These are phyloP conservation scores for Chrysophaeum taylorii DNA, from an alignment of 352 stramenopile genomes.

Conservation along the genomic window DNA sequence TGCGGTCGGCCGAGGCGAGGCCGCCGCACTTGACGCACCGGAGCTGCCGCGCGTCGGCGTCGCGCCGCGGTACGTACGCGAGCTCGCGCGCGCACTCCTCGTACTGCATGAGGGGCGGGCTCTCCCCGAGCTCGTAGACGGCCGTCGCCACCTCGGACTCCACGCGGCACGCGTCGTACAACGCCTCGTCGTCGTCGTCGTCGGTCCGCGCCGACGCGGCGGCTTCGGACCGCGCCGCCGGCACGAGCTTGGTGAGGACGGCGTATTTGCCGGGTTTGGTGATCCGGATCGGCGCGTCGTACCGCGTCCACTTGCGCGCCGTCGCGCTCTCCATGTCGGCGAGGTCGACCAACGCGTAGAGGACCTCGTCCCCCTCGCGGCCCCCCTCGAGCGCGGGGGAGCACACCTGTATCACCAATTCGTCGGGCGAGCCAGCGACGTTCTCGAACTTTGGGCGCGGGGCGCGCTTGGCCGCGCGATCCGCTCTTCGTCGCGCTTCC, in stretches of 20 bases:
- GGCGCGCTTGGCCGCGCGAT: background rate
- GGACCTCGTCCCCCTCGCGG: too few relatives aligned
- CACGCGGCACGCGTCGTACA: background rate
- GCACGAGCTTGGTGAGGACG: background rate
- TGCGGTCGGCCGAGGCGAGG: too few relatives aligned
- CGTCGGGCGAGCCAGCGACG: background rate
- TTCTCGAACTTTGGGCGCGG: background rate
- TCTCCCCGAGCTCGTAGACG: background rate
- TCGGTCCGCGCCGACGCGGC: background rate
- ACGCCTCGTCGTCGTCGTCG: background rate
- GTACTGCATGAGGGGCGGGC: background rate
- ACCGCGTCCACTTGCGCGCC: background rate
- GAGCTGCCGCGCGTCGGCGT: background rate
- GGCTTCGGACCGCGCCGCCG: background rate
- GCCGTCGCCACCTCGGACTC: background rate
- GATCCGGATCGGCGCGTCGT: background rate
- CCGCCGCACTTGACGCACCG: constrained; percentile 8
- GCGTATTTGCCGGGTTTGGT: background rate
- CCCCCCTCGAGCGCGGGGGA: background rate
- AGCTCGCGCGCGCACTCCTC: background rate
- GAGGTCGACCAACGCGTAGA: constrained; percentile 4
- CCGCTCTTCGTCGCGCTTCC: too few relatives aligned
- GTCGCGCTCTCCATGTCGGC: too few relatives aligned
- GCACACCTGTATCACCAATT: background rate
- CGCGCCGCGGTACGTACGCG: background rate